Conservation (phyloP, 148 eudicot species). For the Gaultheria prostrata region DNA sequence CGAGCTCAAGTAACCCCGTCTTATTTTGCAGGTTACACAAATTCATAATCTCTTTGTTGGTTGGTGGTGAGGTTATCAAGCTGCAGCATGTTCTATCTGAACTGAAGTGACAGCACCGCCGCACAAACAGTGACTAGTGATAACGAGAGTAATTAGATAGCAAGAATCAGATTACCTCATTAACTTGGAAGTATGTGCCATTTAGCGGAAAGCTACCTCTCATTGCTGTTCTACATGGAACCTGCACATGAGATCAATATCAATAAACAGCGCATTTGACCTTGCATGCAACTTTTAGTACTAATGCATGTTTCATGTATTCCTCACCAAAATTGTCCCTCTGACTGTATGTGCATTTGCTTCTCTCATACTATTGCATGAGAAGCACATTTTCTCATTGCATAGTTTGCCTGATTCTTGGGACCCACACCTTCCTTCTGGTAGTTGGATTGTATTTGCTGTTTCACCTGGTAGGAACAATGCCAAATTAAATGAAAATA, state of each 20-base stretch:
- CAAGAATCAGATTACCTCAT: constrained; percentile 50
- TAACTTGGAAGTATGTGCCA: constrained; percentile 31
- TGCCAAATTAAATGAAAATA: constrained; percentile 5
- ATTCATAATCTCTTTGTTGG: neutral
- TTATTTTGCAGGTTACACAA: constrained; percentile 5
- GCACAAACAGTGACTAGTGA: neutral
- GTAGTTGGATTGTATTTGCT: constrained; percentile 45
- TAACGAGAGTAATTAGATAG: neutral
- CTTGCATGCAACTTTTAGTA: neutral
- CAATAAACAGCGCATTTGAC: neutral
- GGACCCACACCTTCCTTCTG: constrained; percentile 34
- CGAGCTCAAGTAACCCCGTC: neutral
- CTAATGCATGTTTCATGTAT: neutral
- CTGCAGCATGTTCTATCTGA: neutral
- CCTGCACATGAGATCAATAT: constrained; percentile 32
- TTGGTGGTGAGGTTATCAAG: neutral
- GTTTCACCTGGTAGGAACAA: constrained; percentile 51
- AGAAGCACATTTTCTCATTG: constrained; percentile 38
- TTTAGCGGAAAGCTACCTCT: constrained; percentile 29
- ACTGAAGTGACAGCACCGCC: neutral
- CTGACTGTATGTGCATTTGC: constrained; percentile 52
- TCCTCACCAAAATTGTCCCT: constrained; percentile 63
- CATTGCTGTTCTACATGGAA: constrained; percentile 41
- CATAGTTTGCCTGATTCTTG: constrained; percentile 38
- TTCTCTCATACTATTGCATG: constrained; percentile 52